Evolutionary conservation across 176 grass and related monocot genomes (phyloP).

Genomic region (Urochloa ruziziensis): DNA sequence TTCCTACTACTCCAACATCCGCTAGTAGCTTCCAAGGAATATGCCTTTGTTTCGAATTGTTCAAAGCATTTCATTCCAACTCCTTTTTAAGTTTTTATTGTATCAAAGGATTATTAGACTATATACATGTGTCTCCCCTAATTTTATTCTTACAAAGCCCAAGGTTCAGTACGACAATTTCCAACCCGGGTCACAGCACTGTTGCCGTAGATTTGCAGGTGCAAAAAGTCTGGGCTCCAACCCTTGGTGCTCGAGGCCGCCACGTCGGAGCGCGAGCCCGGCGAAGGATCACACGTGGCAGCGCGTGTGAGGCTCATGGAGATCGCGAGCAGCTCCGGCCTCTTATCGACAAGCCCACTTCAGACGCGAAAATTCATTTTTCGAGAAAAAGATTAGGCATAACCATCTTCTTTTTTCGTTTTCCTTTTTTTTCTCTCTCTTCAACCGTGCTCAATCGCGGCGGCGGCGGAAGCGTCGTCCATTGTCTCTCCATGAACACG

Average conservation of each 20-base stretch:
- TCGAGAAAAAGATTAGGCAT: neutral
- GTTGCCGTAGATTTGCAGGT: neutral
- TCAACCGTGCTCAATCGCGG: constrained; percentile 12
- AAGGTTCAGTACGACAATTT: neutral
- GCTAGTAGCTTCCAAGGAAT: too few relatives aligned
- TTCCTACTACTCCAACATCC: too few relatives aligned
- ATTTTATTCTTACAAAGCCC: neutral
- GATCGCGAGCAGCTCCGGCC: constrained; percentile 12
- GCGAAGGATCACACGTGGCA: constrained; percentile 51
- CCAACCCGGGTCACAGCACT: too few relatives aligned
- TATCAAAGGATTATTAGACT: too few relatives aligned
- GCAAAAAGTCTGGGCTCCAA: constrained; percentile 15
- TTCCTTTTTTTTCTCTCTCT: neutral
- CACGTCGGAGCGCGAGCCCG: constrained; percentile 28
- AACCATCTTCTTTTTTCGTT: neutral
- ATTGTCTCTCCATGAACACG: constrained; percentile 78
- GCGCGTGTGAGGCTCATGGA: too few relatives aligned
- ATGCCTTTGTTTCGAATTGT: too few relatives aligned
- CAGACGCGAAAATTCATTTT: constrained; percentile 34
- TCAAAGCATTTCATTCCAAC: too few relatives aligned
- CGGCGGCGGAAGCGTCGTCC: neutral
- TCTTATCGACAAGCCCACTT: constrained; percentile 58
- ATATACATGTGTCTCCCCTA: too few relatives aligned
- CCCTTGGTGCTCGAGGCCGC: constrained; percentile 36
- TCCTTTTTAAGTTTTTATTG: too few relatives aligned